phyloP scores from a whole-genome alignment of 1,139 yeast genomes.

The Geotrichum aggregatum region DNA sequence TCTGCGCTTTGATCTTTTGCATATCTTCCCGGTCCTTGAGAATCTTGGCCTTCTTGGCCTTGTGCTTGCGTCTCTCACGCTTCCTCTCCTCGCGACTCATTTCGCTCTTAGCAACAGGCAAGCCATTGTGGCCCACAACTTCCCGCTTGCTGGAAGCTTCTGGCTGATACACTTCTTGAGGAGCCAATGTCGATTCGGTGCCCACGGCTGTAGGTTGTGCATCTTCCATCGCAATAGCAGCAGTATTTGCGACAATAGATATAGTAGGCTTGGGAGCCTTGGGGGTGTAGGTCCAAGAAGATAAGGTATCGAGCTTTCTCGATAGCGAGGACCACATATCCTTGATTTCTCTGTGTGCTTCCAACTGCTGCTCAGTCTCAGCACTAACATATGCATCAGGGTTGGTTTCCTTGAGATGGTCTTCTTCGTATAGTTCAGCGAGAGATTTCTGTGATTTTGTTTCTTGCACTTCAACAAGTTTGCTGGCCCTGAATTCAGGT shows the following conservation, averaged over 20 bases:
- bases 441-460: constrained; percentile 80
- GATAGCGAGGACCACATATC: constrained; percentile 59
- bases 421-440: constrained; percentile 91
- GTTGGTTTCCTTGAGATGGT: constrained; percentile 50
- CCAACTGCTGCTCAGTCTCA: constrained; percentile 58
- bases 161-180: constrained; percentile 85
- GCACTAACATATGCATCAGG: constrained; percentile 38
- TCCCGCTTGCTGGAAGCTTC: constrained; percentile 51
- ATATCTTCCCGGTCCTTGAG: constrained; percentile 42
- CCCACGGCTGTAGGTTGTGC: constrained; percentile 88
- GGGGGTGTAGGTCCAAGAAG: constrained; percentile 92
- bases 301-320: constrained; percentile 76
- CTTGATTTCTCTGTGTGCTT: constrained; percentile 74
- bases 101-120: constrained; percentile 79
- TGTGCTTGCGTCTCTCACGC: constrained; percentile 78
- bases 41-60: constrained; percentile 69
- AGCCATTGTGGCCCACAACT: constrained; percentile 72
- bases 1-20: constrained; percentile 38
- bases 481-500: constrained; percentile 51
- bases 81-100: constrained; percentile 82
- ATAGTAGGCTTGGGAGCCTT: constrained; percentile 78
- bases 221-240: constrained; percentile 89
- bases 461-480: constrained; percentile 66
- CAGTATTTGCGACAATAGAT: constrained; percentile 74
- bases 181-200: constrained; percentile 76